Conservation (phyloP, 371 early-diverging fungal genomes). For the Apophysomyces sp. region DNA sequence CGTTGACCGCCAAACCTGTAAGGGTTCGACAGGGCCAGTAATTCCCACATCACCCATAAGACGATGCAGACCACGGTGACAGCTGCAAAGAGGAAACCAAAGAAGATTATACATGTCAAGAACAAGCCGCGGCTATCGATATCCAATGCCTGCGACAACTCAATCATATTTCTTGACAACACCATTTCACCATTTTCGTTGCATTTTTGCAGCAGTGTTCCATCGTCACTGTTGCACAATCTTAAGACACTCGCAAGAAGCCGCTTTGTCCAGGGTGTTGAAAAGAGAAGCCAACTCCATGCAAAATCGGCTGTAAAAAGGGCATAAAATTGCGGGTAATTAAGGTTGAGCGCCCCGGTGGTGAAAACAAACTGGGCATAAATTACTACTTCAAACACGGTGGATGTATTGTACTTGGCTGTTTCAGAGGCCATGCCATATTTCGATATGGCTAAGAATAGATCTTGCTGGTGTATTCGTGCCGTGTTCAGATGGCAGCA, state of each 20-base stretch:
- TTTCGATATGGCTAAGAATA: constrained; percentile 48
- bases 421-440: constrained; percentile 49
- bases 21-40: background rate
- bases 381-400: constrained; percentile 51
- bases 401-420: constrained; percentile 52
- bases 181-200: background rate
- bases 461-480: constrained; percentile 37
- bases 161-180: constrained; percentile 30
- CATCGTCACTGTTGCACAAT: background rate
- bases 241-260: background rate
- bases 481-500: constrained; percentile 33
- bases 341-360: constrained; percentile 37
- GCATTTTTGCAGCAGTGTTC: background rate
- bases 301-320: constrained; percentile 40
- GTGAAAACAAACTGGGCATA: constrained; percentile 55
- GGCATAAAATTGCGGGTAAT: constrained; percentile 38
- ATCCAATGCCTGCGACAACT: constrained; percentile 40
- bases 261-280: constrained; percentile 5
- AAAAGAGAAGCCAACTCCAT: constrained; percentile 34
- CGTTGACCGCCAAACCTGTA: constrained; percentile 5
- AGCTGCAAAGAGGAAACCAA: constrained; percentile 28
- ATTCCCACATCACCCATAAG: constrained; percentile 7
- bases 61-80: constrained; percentile 12
- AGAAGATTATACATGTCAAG: constrained; percentile 24
- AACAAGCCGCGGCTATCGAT: constrained; percentile 32